These are phyloP conservation scores for Erythrophleum ivorense DNA, from an alignment of 331 rosid species.

Conservation along the genomic window DNA sequence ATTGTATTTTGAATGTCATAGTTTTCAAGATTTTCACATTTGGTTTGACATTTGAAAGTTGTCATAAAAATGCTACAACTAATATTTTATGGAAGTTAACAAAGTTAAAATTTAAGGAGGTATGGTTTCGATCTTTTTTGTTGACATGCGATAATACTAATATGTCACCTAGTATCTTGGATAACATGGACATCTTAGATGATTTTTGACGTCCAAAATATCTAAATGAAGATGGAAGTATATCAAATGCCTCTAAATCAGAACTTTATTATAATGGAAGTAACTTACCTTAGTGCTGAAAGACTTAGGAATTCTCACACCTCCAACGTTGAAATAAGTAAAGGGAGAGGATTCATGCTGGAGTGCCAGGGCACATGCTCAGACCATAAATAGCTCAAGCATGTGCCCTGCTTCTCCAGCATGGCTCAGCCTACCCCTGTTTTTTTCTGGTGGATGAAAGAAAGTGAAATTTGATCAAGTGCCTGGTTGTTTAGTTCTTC, in stretches of 20 bases:
- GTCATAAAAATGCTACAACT: no score
- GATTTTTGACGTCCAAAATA: no score
- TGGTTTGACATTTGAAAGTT: no score
- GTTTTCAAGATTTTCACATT: no score
- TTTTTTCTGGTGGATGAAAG: conserved; percentile 7
- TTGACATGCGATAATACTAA: no score
- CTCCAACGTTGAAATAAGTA: not conserved
- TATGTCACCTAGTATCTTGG: no score
- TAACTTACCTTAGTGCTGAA: conserved; percentile 17
- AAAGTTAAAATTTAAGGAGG: no score
- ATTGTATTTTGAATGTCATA: no score
- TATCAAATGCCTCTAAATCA: no score
- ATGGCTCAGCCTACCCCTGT: conserved; percentile 51
- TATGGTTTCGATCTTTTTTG: no score
- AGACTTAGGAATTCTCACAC: not conserved
- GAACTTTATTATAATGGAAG: not conserved
- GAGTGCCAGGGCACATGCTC: conserved; percentile 66
- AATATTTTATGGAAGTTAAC: no score
- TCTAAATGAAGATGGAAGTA: no score
- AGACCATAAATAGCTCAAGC: conserved; percentile 49
- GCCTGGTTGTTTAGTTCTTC: not conserved
- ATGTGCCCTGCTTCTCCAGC: conserved; percentile 96
- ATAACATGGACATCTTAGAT: not conserved
- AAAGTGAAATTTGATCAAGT: not conserved
- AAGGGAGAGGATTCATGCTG: conserved; percentile 63